Base-by-base conservation (phyloP, 2,329 filamentous ascomycete species). In the Colletotrichum neosansevieriae region DNA sequence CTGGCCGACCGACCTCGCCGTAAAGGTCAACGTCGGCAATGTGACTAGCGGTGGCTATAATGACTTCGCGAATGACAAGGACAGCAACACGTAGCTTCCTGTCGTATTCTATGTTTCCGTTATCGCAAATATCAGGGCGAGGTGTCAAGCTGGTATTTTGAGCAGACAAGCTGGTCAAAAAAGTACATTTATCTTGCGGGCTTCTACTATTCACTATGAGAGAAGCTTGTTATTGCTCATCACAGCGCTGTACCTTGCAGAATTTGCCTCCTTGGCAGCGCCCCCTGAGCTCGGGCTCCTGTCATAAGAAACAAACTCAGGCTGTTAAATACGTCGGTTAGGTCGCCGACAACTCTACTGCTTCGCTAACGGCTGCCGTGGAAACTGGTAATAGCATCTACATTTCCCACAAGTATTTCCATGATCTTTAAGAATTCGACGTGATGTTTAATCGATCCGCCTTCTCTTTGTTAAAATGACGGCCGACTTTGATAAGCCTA, bases 181-280 rank as follows among this genome's bases (percentile, higher is more conserved):
- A 58, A 58, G 40, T 58, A 58, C 24, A 58, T 58, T 11, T 58
- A 58, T 11, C 24, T 58, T 36, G 56, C 21, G 38, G 19, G 44
- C n/a, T n/a, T n/a, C n/a, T n/a, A n/a, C n/a, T 24, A 24, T 58
- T 9, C 45, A n/a, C 56, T 21, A 58, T 13, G 38, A 58, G 38
- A 44, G 11, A 58, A 58, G 56, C 56, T 58, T 29, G 19, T 21
- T 21, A 2, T 21, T 21, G 2, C 21, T 47, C 56, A 58, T 58
- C 38, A 51, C 49, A 4, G 49, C 49, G 10, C 49, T 24, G n/a
- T 51, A 51, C 13, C 24, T 32, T n/a, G 49, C 21, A 29, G n/a
- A 21, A 2, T 51, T 51, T 3, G 49, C 32, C 9, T 29, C 49
- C 24, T 51, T 51, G 1, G 24, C 29, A 13, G 24, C 32, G 9